A percentile compares a stretch with the other conserved stretches of the same genome.
phyloP scores from a whole-genome alignment of 768 basidiomycete species.

The Panus rudis region DNA sequence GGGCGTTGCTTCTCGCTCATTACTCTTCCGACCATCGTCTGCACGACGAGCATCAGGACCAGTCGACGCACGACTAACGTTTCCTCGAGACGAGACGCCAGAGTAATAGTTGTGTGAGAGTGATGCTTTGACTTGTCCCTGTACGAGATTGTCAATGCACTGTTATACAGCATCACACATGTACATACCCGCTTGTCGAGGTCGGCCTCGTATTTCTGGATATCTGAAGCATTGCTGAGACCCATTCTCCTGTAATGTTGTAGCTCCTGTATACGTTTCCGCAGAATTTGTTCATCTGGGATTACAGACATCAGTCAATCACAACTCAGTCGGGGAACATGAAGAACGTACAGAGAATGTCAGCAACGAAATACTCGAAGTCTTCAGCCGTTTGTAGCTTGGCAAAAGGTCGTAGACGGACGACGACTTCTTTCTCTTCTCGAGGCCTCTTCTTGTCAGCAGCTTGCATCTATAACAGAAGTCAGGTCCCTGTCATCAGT shows the following conservation, averaged over 20 bases:
- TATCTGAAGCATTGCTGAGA: constrained; percentile 76
- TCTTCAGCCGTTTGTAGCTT: constrained; percentile 87
- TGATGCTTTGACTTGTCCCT: constrained; percentile 61
- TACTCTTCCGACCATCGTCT: constrained; percentile 46
- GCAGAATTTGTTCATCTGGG: constrained; percentile 78
- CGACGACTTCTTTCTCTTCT: constrained; percentile 87
- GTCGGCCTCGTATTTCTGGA: constrained; percentile 83
- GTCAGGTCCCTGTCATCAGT: background rate
- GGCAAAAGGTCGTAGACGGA: constrained; percentile 86
- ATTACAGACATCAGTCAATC: background rate
- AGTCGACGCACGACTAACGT: no score
- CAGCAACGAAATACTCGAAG: constrained; percentile 81
- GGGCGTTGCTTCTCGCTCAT: constrained; percentile 58
- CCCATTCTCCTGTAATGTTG: constrained; percentile 88
- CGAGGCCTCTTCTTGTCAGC: constrained; percentile 84
- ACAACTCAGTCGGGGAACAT: background rate
- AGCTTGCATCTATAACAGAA: constrained; percentile 66
- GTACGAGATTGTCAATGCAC: constrained; percentile 1
- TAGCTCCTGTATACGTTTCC: constrained; percentile 85
- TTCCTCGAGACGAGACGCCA: constrained; percentile 49
- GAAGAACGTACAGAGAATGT: constrained; percentile 71
- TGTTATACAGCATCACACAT: no score
- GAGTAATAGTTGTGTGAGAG: constrained; percentile 49
- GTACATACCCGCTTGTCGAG: constrained; percentile 60
- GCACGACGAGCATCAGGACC: constrained; percentile 49